These are phyloP conservation scores for Debaryomycetaceae sp. DNA, from an alignment of 1,139 yeast genomes.

Conservation along the genomic window DNA sequence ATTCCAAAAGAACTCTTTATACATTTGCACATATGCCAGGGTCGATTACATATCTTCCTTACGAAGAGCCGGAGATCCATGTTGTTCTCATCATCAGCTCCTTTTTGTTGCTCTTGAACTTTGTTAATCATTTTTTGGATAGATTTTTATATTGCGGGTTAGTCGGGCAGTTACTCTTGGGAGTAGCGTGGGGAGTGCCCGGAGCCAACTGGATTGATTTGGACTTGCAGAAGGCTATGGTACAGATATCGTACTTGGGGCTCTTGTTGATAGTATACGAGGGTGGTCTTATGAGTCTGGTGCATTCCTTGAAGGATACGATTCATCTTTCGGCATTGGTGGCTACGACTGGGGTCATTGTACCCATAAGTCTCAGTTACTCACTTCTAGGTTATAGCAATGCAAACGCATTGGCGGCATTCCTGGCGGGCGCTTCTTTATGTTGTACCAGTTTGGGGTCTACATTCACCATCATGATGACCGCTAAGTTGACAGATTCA, in stretches of 20 bases:
- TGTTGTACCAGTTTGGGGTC: slow-evolving; percentile 8
- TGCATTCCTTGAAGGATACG: slow-evolving; percentile 3
- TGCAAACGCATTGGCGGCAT: slow-evolving; percentile 5
- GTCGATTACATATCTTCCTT: slow-evolving; percentile 2
- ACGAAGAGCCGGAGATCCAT: slow-evolving; percentile 4
- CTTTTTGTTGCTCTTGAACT: slow-evolving; percentile 3
- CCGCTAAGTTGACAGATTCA: slow-evolving; percentile 2
- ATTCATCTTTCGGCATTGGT: slow-evolving; percentile 2
- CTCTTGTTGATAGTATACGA: slow-evolving; percentile 5
- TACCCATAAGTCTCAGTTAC: slow-evolving; percentile 6
- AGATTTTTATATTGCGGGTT: slow-evolving; percentile 4
- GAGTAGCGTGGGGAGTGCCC: slow-evolving; percentile 4
- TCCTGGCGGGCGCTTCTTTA: slow-evolving; percentile 6
- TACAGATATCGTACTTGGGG: slow-evolving; percentile 4
- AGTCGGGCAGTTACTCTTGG: slow-evolving; percentile 5
- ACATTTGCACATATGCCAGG: background rate
- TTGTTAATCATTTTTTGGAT: slow-evolving; percentile 1
- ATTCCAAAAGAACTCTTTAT: too few species aligned
- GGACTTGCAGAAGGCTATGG: slow-evolving; percentile 3
- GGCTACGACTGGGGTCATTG: slow-evolving; percentile 4
- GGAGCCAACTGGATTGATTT: slow-evolving; percentile 2
- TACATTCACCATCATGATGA: slow-evolving; percentile 4
- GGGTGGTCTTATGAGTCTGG: slow-evolving; percentile 4
- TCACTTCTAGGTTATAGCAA: slow-evolving; percentile 2
- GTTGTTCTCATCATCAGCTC: slow-evolving; percentile 1